Evolutionary conservation across 2,329 filamentous ascomycete genomes (phyloP), one percentile per base, ranked within the genome.

Genomic region (Arthrobotrys megalospora): DNA sequence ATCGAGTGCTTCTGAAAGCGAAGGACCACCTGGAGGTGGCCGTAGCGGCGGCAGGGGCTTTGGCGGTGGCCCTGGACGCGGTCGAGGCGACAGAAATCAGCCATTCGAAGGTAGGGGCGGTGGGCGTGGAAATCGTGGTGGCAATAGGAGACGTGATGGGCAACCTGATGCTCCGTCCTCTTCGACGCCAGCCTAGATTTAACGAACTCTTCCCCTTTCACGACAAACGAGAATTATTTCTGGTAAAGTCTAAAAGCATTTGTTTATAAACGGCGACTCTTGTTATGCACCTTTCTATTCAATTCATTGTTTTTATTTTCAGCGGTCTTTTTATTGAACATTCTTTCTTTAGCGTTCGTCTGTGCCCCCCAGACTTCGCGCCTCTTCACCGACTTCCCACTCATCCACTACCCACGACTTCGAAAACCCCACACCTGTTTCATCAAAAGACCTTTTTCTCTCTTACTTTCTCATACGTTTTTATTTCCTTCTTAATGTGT

Each of bases 11-110:
- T 71, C 66, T 45, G 77, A 71, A 66, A 76, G 72, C 19, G 81
- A 80, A 47, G 81, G 80, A 34, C 81, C 76, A 63, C 79, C 81
- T 2, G 81, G 81, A 28, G 80, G 78, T 76, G 80, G 81, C 16
- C 87, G 88, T 55, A 86, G 86, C 43, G 86, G 86, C 19, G 87
- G 88, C 81, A 86, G 88, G 80, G 85, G 85, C 69, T 91, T 90
- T 83, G 91, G 87, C 68, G 52, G 52, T 69, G 52, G 52, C 11
- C 34, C 55, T 1, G 85, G 89, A 71, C 87, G 88, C 78, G 86
- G 88, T 79, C 85, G 87, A 80, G 87, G 87, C 63, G 85, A 90
- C 80, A 89, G 88, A 41, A 89, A 90, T n/a, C 62, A 63, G 28
- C 62, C 58, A 5, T 75, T 83, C 36, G 83, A 83, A 60, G 81